Evolutionary conservation across 768 basidiomycete species (phyloP).

Genomic region (Kwoniella heveanensis): DNA sequence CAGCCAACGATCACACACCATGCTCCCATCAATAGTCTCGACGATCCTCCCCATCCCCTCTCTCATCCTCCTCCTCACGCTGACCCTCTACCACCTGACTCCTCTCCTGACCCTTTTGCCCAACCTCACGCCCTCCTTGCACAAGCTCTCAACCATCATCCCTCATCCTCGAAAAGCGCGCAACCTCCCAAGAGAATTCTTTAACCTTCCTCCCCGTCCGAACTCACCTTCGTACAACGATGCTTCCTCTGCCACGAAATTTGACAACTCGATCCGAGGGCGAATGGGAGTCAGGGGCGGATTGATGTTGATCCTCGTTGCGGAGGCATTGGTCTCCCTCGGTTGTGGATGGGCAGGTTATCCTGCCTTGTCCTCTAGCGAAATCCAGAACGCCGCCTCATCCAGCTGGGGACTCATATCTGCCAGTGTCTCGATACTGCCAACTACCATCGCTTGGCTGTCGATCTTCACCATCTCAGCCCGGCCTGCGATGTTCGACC

Average conservation of each 20-base stretch:
- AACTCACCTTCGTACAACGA: conserved; percentile 11
- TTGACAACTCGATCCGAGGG: conserved; percentile 6
- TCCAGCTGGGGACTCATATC: conserved; percentile 14
- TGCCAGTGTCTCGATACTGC: background rate
- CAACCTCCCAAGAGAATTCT: conserved; percentile 50
- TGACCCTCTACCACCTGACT: conserved; percentile 34
- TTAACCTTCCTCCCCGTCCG: conserved; percentile 44
- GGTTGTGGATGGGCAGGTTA: conserved; percentile 19
- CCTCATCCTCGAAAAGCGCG: conserved; percentile 33
- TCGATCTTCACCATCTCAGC: conserved; percentile 24
- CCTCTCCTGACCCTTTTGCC: conserved; percentile 28
- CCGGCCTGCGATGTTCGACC: conserved; percentile 10
- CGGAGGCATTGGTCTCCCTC: conserved; percentile 13
- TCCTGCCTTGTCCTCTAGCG: background rate
- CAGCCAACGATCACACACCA: conserved; percentile 21
- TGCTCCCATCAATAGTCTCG: conserved; percentile 33
- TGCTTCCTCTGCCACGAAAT: background rate
- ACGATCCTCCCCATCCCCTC: conserved; percentile 33
- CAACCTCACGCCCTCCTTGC: conserved; percentile 19
- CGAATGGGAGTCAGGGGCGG: conserved; percentile 25
- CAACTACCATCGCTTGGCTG: conserved; percentile 10
- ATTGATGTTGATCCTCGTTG: conserved; percentile 26
- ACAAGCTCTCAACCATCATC: conserved; percentile 33
- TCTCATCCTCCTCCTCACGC: conserved; percentile 30
- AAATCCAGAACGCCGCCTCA: background rate